Evolutionary conservation across 2,329 filamentous ascomycete species (phyloP).

Genomic region (Zopfia rhizophila): DNA sequence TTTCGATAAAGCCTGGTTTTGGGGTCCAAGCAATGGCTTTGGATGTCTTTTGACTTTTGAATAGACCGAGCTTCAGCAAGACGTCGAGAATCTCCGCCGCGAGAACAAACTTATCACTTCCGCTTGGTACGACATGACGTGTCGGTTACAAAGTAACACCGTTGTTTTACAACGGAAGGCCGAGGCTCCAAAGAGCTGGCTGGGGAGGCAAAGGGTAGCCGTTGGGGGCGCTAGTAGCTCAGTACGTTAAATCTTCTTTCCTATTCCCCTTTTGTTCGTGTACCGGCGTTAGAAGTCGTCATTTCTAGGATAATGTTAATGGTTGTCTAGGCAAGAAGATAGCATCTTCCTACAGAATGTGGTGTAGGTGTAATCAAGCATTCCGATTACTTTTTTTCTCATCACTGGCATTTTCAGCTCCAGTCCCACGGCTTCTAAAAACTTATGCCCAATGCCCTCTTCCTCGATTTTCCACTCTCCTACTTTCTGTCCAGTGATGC

Average conservation of each 20-base stretch:
- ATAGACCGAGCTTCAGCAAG: conserved; percentile 48
- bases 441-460: too few relatives aligned
- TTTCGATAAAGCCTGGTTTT: not conserved
- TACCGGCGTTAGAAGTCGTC: too few relatives aligned
- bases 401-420: too few relatives aligned
- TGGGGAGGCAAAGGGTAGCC: conserved; percentile 78
- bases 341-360: too few relatives aligned
- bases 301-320: not conserved
- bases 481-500: not conserved
- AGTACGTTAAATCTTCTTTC: conserved; percentile 22
- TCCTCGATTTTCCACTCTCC: not conserved
- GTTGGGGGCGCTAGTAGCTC: conserved; percentile 43
- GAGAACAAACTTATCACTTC: conserved; percentile 82
- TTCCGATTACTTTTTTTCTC: too few relatives aligned
- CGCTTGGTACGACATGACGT: conserved; percentile 88
- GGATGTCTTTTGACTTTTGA: conserved; percentile 3
- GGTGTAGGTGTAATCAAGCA: too few relatives aligned
- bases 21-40: not conserved
- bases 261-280: not conserved
- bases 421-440: too few relatives aligned
- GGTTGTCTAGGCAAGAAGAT: not conserved
- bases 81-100: conserved; percentile 76
- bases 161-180: conserved; percentile 79
- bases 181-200: conserved; percentile 82
- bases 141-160: conserved; percentile 82